Evolutionary conservation across 805 yeast genomes (phyloP).

Genomic region (Candida wancherniae): DNA sequence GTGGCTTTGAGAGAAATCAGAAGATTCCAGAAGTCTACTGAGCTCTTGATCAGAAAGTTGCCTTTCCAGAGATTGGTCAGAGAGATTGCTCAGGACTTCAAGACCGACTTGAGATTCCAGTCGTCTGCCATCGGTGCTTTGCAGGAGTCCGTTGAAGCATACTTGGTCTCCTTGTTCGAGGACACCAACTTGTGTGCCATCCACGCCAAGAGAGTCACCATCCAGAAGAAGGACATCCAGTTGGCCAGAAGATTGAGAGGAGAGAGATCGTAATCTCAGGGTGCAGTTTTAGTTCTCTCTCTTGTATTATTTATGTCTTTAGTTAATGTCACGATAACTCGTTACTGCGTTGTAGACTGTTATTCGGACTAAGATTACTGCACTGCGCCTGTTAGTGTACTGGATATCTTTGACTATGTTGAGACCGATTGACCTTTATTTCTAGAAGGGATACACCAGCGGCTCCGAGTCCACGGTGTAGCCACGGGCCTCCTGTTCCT

Average conservation of each 20-base stretch:
- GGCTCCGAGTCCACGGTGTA: constrained; percentile 37
- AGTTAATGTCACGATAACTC: constrained; percentile 12
- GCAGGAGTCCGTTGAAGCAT: constrained; percentile 45
- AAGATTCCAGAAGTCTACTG: constrained; percentile 45
- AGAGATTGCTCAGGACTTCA: constrained; percentile 46
- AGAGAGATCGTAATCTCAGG: constrained; percentile 36
- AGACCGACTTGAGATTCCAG: constrained; percentile 44
- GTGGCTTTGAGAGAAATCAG: constrained; percentile 47
- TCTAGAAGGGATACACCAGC: constrained; percentile 38
- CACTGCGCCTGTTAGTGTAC: too few relatives aligned
- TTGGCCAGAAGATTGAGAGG: constrained; percentile 48
- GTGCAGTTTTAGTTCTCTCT: constrained; percentile 16
- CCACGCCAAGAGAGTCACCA: constrained; percentile 46
- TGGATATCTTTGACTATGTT: too few relatives aligned
- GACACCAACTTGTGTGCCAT: constrained; percentile 47
- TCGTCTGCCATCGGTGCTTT: constrained; percentile 45
- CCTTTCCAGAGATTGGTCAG: constrained; percentile 47
- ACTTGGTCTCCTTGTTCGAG: constrained; percentile 43
- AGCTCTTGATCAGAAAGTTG: constrained; percentile 43
- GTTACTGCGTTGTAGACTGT: too few relatives aligned
- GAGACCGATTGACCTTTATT: too few relatives aligned
- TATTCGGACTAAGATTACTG: too few relatives aligned
- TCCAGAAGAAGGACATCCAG: constrained; percentile 46
- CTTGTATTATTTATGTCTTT: constrained; percentile 18
- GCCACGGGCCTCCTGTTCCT: constrained; percentile 45